Conservation (phyloP, 495 filamentous ascomycete genomes). For the Lasiosphaeris hirsuta region DNA sequence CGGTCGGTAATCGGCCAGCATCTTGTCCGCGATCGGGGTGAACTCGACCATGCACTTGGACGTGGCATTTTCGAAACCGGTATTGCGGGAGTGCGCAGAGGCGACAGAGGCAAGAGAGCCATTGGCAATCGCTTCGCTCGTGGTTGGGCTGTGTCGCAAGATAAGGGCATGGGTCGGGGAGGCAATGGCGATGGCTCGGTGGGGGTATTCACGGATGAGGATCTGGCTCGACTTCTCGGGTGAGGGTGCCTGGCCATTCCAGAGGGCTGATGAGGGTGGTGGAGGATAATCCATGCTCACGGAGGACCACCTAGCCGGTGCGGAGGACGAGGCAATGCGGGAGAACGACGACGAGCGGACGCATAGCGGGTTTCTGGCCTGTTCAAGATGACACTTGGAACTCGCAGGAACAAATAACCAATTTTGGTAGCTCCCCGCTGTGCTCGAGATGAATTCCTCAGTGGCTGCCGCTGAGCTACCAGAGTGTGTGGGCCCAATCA, state of each 20-base stretch:
- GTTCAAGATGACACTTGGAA: neutral
- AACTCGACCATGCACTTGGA: conserved; percentile 88
- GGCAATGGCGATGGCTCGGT: conserved; percentile 79
- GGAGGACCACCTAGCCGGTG: neutral
- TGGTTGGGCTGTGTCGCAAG: conserved; percentile 67
- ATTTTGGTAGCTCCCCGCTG: too few relatives aligned
- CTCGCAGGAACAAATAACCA: neutral
- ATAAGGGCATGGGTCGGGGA: conserved; percentile 77
- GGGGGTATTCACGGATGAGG: conserved; percentile 72
- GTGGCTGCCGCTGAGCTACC: too few relatives aligned
- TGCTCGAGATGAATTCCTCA: too few relatives aligned
- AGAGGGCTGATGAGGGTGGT: conserved; percentile 23
- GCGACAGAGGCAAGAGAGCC: conserved; percentile 48
- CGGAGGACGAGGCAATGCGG: neutral
- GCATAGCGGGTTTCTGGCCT: conserved; percentile 9
- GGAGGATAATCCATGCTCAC: conserved; percentile 28
- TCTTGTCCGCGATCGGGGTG: conserved; percentile 54
- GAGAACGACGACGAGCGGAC: neutral
- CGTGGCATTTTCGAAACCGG: conserved; percentile 34
- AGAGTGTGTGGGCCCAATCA: too few relatives aligned
- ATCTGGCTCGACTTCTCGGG: conserved; percentile 51
- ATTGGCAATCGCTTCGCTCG: conserved; percentile 49
- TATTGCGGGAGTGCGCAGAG: conserved; percentile 36
- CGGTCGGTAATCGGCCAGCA: conserved; percentile 69
- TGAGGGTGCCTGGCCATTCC: conserved; percentile 35